A percentile compares a stretch with the other conserved stretches of the same genome.
Conservation (phyloP, 2,329 filamentous ascomycete genomes). For the Fusarium lyarnte region DNA sequence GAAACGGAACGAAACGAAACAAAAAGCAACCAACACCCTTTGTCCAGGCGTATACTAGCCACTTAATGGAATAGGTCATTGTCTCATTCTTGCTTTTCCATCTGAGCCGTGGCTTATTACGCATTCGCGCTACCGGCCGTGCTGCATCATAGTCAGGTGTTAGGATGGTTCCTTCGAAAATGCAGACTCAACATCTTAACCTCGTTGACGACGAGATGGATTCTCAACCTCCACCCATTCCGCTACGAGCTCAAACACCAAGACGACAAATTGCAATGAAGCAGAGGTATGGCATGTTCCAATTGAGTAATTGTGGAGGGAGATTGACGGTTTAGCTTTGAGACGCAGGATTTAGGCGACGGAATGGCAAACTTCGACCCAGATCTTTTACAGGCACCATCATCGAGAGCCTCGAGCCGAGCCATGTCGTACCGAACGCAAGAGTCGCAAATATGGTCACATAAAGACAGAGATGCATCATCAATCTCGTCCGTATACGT, state of each 20-base stretch:
- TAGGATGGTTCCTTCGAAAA: neutral
- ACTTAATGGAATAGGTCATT: neutral
- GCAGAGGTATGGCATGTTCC: neutral
- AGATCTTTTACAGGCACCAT: conserved; percentile 6
- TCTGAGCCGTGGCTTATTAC: neutral
- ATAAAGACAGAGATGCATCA: conserved; percentile 23
- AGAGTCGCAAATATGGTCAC: conserved; percentile 23
- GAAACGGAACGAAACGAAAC: neutral
- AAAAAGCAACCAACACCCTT: neutral
- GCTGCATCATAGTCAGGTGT: neutral
- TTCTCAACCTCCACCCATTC: conserved; percentile 9
- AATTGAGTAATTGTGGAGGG: too few species aligned
- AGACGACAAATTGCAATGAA: conserved; percentile 10
- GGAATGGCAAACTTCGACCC: conserved; percentile 16
- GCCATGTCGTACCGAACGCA: conserved; percentile 25
- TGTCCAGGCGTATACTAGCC: neutral
- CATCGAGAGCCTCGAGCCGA: conserved; percentile 27
- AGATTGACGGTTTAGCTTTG: conserved; percentile 7
- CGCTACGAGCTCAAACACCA: conserved; percentile 2
- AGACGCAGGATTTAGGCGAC: conserved; percentile 23
- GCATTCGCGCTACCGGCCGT: neutral
- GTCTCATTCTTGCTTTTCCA: neutral
- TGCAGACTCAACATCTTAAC: conserved; percentile 19
- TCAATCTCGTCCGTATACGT: conserved; percentile 31
- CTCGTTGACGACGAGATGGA: conserved; percentile 22